phyloP scores from a whole-genome alignment of 345 rosid genomes.

The Triadica sebifera region DNA sequence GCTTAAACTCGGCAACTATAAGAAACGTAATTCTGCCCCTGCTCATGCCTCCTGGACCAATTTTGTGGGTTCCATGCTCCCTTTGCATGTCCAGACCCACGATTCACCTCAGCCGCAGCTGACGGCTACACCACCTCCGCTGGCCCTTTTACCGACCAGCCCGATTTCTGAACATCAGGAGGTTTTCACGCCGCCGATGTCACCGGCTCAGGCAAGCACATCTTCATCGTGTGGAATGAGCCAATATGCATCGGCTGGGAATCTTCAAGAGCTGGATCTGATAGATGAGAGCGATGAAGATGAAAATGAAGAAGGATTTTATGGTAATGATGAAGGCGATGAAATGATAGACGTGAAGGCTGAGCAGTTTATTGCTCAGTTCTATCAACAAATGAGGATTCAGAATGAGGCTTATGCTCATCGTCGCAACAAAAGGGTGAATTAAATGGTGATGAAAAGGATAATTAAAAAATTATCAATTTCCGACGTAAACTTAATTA shows the following conservation, averaged over 20 bases:
- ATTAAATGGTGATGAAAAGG: no score
- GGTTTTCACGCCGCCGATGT: slow-evolving; percentile 19
- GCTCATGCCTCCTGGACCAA: slow-evolving; percentile 10
- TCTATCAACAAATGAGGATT: slow-evolving; percentile 26
- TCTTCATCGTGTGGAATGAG: slow-evolving; percentile 14
- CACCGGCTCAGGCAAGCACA: slow-evolving; percentile 18
- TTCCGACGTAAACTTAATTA: no score
- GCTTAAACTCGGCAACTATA: slow-evolving; percentile 30
- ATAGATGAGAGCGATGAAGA: slow-evolving; percentile 8
- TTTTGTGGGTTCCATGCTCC: slow-evolving; percentile 24
- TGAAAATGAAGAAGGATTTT: background rate
- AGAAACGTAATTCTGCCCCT: slow-evolving; percentile 33
- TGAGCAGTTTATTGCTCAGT: slow-evolving; percentile 26
- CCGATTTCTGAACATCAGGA: slow-evolving; percentile 23
- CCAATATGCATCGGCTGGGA: slow-evolving; percentile 22
- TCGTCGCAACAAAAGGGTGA: background rate
- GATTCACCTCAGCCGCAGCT: background rate
- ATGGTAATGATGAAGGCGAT: slow-evolving; percentile 16
- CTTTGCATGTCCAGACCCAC: slow-evolving; percentile 18
- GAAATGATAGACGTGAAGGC: slow-evolving; percentile 28
- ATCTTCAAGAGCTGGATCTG: slow-evolving; percentile 22
- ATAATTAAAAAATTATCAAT: no score
- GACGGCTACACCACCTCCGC: background rate
- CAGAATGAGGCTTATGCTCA: slow-evolving; percentile 6
- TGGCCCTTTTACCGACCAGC: background rate